Evolutionary conservation across 306 rosid species (phyloP), one percentile per base, ranked within the genome.

Genomic region (Quercus rubra): DNA sequence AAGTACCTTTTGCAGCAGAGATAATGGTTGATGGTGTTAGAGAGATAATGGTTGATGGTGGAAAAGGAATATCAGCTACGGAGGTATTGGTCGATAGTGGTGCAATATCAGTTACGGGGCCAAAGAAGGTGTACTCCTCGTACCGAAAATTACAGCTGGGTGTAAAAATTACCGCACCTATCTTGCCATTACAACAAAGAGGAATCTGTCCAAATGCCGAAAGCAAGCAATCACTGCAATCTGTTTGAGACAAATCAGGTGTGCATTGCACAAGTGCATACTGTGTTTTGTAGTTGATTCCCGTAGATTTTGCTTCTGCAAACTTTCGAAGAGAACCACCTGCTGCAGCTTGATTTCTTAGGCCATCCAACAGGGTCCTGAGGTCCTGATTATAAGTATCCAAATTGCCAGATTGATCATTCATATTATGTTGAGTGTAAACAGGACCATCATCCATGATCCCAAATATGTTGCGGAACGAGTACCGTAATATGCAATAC

Each of bases 211-310:
- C 66, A 70, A 8, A 3, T 5, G 69, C 80, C 30, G 7, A 12
- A 14, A 1, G 1, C 46, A 83, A 78, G 70, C 83, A 83, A 14
- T 74, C 63, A 25, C 20, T 74, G 54, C 86, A 83, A 0, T 69
- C 49, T 1, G 3, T 7, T 13, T 1, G 52, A 1, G 86, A 69
- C 73, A 83, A 52, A 27, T 83, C 86, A 3, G 80, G 86, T 1
- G 86, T 69, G 83, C 86, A 83, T 70, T 83, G 80, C 5, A 43
- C 58, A 0, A 79, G 8, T 5, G 25, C 80, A 61, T 78, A 70
- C 13, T 74, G 46, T 0, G 64, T 70, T 35, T 67, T 23, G 23
- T 10, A 25, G 21, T 38, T 17, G 1, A 49, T 28, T 20, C 2
- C 66, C 1, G 31, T 6, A 5, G n/a, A 2, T 27, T 25, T 31